Base-by-base conservation (phyloP, 768 basidiomycete genomes). In the Myochromella boudieri region DNA sequence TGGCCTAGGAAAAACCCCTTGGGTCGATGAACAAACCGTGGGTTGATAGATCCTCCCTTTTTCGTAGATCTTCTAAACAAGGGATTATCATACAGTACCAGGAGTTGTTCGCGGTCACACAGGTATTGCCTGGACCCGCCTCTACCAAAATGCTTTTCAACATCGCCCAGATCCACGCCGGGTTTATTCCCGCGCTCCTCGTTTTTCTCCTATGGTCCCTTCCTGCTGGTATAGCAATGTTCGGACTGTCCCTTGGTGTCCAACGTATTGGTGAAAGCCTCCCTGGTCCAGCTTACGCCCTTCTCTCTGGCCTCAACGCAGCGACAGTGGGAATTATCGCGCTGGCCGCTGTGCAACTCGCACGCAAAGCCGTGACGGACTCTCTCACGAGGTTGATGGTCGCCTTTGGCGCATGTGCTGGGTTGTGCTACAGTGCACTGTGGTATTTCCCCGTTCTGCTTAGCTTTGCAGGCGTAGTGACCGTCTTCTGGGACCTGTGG, bases 281-380 rank as follows among this genome's bases (percentile, higher is more conserved):
- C 1, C 79, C 79, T 3, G 55, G 57, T 2, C 64, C 72, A 17
- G 77, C 72, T n/a, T 74, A 75, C 43, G 74, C 74, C 14, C 60
- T 80, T 8, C 64, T 82, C 7, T 74, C 75, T 0, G 80, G 80
- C 2, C 56, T 82, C 15, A 81, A 82, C 52, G 74, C 77, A 1
- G 69, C 78, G 3, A 75, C 76, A 0, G 79, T 81, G 3, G 80
- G 78, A 0, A 58, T 81, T 7, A 75, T 81, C 42, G 74, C 75
- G 1, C 64, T 80, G n/a, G 75, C 80, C 4, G 78, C 75, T 2
- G 65, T 72, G 21, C 74, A 78, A 49, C 71, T 80, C 12, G 58
- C 71, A 1, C 57, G 66, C 9, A 71, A 70, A 26, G 68, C 75
- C 27, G 70, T 77, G 25, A 77, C 74, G 2, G 79, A 80, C 46